Conservation (phyloP, 495 filamentous ascomycete genomes). For the Podospora comata region DNA sequence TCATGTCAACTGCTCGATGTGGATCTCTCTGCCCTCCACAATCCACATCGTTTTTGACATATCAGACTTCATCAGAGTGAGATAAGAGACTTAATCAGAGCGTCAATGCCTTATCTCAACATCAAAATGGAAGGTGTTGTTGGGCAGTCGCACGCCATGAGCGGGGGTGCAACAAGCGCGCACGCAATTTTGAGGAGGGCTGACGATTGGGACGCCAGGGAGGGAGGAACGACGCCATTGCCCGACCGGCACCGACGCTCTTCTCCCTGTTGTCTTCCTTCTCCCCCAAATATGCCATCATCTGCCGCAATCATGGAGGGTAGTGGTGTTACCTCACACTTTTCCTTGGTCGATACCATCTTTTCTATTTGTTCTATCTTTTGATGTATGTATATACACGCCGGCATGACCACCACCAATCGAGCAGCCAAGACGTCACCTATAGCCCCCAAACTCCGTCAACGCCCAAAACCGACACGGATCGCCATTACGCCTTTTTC, state of each 20-base stretch:
- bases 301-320: background rate
- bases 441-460: background rate
- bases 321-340: background rate
- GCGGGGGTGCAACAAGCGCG: constrained; percentile 9
- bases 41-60: no score
- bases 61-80: background rate
- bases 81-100: background rate
- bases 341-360: background rate
- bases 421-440: background rate
- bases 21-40: no score
- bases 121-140: background rate
- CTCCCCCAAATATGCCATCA: background rate
- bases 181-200: constrained; percentile 19
- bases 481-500: constrained; percentile 13
- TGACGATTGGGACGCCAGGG: constrained; percentile 16
- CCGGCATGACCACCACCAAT: background rate
- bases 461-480: background rate
- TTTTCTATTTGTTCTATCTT: background rate
- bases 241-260: background rate
- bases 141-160: background rate
- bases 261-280: background rate
- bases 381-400: background rate
- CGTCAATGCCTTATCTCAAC: background rate
- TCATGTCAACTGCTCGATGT: no score
- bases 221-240: background rate